These are phyloP conservation scores for Picea glauca DNA, from an alignment of 75 land plant genomes.

Conservation along the genomic window DNA sequence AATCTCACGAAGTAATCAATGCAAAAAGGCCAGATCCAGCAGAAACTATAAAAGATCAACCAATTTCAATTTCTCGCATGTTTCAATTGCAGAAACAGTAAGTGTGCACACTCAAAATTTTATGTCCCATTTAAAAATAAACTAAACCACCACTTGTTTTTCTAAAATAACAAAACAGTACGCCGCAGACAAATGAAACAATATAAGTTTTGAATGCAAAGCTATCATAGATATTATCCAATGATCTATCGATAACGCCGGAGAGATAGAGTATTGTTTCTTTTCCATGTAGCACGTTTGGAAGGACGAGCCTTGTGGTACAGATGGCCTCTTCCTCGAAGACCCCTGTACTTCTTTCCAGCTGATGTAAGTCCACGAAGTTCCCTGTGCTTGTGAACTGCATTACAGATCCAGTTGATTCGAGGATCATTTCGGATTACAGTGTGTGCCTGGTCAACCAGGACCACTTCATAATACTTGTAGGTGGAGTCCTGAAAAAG, in stretches of 20 bases:
- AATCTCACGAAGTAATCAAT: too few species aligned
- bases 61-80: too few species aligned
- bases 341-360: constrained; percentile 57
- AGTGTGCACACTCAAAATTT: too few species aligned
- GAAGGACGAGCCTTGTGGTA: constrained; percentile 46
- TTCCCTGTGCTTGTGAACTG: constrained; percentile 52
- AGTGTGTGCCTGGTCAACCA: constrained; percentile 39
- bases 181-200: too few species aligned
- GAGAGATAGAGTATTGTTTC: constrained; percentile 46
- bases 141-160: too few species aligned
- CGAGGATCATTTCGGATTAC: constrained; percentile 56
- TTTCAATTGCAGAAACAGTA: too few species aligned
- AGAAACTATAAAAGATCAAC: too few species aligned
- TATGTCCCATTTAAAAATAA: too few species aligned
- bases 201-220: too few species aligned
- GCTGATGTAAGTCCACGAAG: constrained; percentile 52
- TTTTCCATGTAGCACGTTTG: constrained; percentile 57
- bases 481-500: constrained; percentile 40
- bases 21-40: too few species aligned
- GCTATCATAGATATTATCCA: too few species aligned
- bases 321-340: constrained; percentile 46
- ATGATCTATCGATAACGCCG: constrained; percentile 31
- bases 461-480: constrained; percentile 42
- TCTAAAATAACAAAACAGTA: too few species aligned
- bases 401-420: constrained; percentile 59